Evolutionary conservation across 1,284 basidiomycete species (phyloP), one percentile per base, ranked within the genome.

Genomic region (Leccinum griseonigrum): DNA sequence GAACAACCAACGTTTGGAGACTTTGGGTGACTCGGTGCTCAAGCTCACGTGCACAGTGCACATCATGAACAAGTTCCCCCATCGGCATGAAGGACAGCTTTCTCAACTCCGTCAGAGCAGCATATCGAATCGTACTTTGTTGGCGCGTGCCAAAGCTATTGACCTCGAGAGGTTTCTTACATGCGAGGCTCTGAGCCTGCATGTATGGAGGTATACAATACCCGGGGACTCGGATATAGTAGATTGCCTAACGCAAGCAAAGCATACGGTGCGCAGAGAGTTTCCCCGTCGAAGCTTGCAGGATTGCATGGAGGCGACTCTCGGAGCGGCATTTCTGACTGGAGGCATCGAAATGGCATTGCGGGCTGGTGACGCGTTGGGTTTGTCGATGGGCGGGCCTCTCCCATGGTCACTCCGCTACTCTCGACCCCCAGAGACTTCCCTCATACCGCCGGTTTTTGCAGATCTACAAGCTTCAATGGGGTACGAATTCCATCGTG

Each of bases 1-100:
- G 75, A 91, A 83, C 72, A 95, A 94, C 65, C 91, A 95, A 71
- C 84, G 90, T 2, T 73, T 95, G 57, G 93, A 95, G 73, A 94
- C 92, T 0, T 78, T 94, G 16, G 92, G 93, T 8, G 93, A 95
- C 70, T 84, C 89, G 0, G 89, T 94, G 0, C 80, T 95, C 50
- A 88, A 94, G 71, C 75, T 95, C 32, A 83, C 85, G 50, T 86
- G 86, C 2, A 88, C 88, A 13, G 86, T 93, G 1, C 84, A 94
- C 68, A 73, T 94, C 2, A 90, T 88, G 77, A 89, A 90, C 75
- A 81, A 82, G 60, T 91, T 83, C 67, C 90, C 89, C 0, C 79
- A 85, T 64, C 82, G 88, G 28, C 90, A 94, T 68, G 93, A 95
- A 78, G 92, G 93, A 0, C 90, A 92, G 66, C 80, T 95, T 54